phyloP scores from a whole-genome alignment of 2,329 filamentous ascomycete species.

The Clonostachys chloroleuca region DNA sequence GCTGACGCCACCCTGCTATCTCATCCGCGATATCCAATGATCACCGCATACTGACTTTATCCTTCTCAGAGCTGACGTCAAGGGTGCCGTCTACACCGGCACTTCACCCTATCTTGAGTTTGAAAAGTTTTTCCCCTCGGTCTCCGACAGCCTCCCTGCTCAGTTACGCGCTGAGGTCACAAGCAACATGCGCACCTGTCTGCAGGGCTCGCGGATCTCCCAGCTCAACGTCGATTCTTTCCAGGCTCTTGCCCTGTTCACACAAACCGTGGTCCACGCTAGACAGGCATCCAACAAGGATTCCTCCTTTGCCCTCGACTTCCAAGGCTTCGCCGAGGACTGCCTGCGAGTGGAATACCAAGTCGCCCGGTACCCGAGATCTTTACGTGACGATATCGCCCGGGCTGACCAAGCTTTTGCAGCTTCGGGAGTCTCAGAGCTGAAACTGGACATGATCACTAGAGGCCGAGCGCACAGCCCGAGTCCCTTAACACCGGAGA shows the following conservation, averaged over 20 bases:
- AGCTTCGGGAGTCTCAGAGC: neutral
- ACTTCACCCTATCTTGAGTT: slow-evolving; percentile 23
- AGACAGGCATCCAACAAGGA: slow-evolving; percentile 2
- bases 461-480: too few relatives aligned
- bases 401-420: neutral
- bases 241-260: slow-evolving; percentile 15
- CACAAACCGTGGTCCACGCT: slow-evolving; percentile 13
- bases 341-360: slow-evolving; percentile 18
- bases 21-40: too few relatives aligned
- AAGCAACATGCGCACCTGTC: slow-evolving; percentile 8
- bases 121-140: slow-evolving; percentile 11
- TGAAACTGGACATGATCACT: neutral
- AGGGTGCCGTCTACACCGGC: slow-evolving; percentile 22
- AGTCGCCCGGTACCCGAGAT: slow-evolving; percentile 15
- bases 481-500: neutral
- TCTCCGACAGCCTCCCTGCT: slow-evolving; percentile 13
- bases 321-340: slow-evolving; percentile 21
- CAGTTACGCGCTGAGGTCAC: slow-evolving; percentile 6
- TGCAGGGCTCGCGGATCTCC: slow-evolving; percentile 13
- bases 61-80: slow-evolving; percentile 22
- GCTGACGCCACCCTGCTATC: too few relatives aligned
- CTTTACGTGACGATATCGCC: slow-evolving; percentile 12
- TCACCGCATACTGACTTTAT: too few relatives aligned
- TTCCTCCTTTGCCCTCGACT: slow-evolving; percentile 14
- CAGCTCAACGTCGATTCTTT: slow-evolving; percentile 14